These are phyloP conservation scores for Sclerotinia sclerotiorum DNA, from an alignment of 2,329 filamentous ascomycete species.

Conservation along the genomic window DNA sequence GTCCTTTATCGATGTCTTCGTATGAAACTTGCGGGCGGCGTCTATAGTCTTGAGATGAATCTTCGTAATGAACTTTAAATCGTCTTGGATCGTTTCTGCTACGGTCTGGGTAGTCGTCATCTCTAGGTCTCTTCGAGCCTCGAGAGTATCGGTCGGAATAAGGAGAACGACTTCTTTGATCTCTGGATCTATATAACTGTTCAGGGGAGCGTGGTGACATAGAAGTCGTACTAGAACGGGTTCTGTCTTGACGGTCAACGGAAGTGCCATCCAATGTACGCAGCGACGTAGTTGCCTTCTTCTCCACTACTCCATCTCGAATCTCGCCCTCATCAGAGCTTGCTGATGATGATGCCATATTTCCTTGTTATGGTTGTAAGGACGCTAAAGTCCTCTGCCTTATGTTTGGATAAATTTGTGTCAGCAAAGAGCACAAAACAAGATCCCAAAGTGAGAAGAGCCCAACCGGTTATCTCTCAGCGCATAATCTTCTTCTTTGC, in stretches of 20 bases:
- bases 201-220: slow-evolving; percentile 36
- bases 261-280: slow-evolving; percentile 71
- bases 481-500: slow-evolving; percentile 31
- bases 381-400: slow-evolving; percentile 40
- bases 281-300: slow-evolving; percentile 95
- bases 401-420: slow-evolving; percentile 36
- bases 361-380: slow-evolving; percentile 34
- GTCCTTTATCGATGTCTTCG: slow-evolving; percentile 55
- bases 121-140: slow-evolving; percentile 65
- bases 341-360: slow-evolving; percentile 51
- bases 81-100: slow-evolving; percentile 56
- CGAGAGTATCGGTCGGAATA: slow-evolving; percentile 44
- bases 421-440: slow-evolving; percentile 42
- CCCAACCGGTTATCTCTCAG: slow-evolving; percentile 41
- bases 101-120: slow-evolving; percentile 56
- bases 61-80: slow-evolving; percentile 63
- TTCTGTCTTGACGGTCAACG: slow-evolving; percentile 93
- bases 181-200: slow-evolving; percentile 47
- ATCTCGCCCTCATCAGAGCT: slow-evolving; percentile 89
- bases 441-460: slow-evolving; percentile 43
- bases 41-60: slow-evolving; percentile 48
- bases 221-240: slow-evolving; percentile 46
- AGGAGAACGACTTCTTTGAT: slow-evolving; percentile 58
- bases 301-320: slow-evolving; percentile 70
- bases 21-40: slow-evolving; percentile 52